phyloP scores from a whole-genome alignment of 441 rosid species.

The Corymbia citriodora region DNA sequence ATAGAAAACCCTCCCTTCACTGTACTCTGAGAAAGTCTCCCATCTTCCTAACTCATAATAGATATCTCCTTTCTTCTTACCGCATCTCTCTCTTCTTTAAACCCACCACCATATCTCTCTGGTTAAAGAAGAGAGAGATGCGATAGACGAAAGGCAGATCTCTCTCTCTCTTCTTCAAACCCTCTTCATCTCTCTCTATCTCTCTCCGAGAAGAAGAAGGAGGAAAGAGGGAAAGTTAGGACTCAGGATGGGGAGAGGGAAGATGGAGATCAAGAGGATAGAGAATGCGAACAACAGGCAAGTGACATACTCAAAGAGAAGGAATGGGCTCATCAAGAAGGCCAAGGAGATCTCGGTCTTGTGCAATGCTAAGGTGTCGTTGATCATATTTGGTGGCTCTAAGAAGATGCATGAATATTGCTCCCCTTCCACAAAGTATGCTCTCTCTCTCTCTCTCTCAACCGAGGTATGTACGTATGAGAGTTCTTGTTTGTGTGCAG shows the following conservation, averaged over 20 bases:
- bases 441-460: background rate
- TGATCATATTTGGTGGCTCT: conserved; percentile 58
- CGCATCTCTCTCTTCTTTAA: background rate
- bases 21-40: conserved; percentile 46
- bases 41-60: conserved; percentile 45
- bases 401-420: conserved; percentile 81
- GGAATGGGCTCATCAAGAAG: conserved; percentile 76
- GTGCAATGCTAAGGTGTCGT: conserved; percentile 89
- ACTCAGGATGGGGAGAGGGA: conserved; percentile 74
- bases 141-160: background rate
- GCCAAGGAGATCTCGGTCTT: conserved; percentile 83
- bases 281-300: conserved; percentile 87
- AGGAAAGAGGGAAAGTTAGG: background rate
- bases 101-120: background rate
- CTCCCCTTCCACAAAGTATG: conserved; percentile 59
- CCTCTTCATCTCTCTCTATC: background rate
- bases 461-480: too few relatives aligned
- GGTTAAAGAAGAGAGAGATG: background rate
- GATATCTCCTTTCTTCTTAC: conserved; percentile 17
- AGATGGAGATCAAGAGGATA: conserved; percentile 92
- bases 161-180: background rate
- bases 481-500: conserved; percentile 17
- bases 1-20: conserved; percentile 41
- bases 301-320: conserved; percentile 85
- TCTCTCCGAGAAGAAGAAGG: conserved; percentile 4